phyloP scores from a whole-genome alignment of 2,329 filamentous ascomycete genomes.

The Aureobasidium namibiae region DNA sequence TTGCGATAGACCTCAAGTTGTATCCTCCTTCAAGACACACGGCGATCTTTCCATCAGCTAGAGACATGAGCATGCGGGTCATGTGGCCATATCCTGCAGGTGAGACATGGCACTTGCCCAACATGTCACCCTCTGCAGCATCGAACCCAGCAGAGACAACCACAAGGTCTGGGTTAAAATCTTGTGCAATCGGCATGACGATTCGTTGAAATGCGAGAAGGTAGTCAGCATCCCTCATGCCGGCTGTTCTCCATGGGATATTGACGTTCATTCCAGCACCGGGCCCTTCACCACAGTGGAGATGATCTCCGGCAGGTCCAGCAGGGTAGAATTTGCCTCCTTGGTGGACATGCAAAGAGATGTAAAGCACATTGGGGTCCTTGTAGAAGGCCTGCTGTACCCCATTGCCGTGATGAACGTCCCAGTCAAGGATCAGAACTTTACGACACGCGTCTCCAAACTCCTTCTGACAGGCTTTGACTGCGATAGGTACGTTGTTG shows the following conservation, averaged over 20 bases:
- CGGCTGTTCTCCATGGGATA: constrained; percentile 58
- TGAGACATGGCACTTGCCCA: constrained; percentile 87
- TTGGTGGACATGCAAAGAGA: constrained; percentile 84
- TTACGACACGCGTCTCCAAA: constrained; percentile 77
- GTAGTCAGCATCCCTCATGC: constrained; percentile 95
- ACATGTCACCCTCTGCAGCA: constrained; percentile 83
- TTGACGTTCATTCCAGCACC: constrained; percentile 59
- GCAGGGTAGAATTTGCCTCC: constrained; percentile 79
- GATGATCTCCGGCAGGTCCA: constrained; percentile 49
- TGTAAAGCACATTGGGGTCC: constrained; percentile 90
- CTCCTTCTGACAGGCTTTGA: constrained; percentile 75
- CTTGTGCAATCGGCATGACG: constrained; percentile 89
- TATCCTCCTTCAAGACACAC: constrained; percentile 95
- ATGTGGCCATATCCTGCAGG: constrained; percentile 93
- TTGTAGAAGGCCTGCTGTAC: constrained; percentile 95
- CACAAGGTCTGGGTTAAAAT: constrained; percentile 90
- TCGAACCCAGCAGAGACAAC: constrained; percentile 96
- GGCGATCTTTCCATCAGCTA: constrained; percentile 80
- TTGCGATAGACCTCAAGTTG: constrained; percentile 85
- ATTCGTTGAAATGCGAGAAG: constrained; percentile 93
- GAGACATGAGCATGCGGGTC: constrained; percentile 98
- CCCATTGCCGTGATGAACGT: constrained; percentile 75
- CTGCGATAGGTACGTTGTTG: constrained; percentile 92
- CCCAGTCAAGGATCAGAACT: constrained; percentile 87
- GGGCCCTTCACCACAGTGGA: constrained; percentile 49